A percentile compares a stretch with the other conserved stretches of the same genome.
Evolutionary conservation across 2,329 filamentous ascomycete species (phyloP).

Genomic region (Calonectria montana): DNA sequence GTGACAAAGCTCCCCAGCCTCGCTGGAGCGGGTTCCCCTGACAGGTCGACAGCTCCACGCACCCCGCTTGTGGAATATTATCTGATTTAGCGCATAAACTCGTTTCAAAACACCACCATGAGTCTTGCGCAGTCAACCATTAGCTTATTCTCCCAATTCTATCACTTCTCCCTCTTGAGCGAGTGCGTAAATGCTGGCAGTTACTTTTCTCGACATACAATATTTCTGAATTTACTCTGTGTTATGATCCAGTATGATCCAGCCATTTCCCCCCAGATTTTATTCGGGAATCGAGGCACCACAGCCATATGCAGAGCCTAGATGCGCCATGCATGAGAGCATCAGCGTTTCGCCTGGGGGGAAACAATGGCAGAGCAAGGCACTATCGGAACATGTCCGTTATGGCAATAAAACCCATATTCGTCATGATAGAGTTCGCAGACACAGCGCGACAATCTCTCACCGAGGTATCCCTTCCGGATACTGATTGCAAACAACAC

Average conservation of each 20-base stretch:
- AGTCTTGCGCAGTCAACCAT: background rate
- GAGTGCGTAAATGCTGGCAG: no score
- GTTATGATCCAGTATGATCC: background rate
- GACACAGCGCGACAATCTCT: background rate
- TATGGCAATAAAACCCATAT: background rate
- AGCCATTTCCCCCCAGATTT: background rate
- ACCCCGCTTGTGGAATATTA: slow-evolving; percentile 43
- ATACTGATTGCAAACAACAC: no score
- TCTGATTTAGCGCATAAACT: slow-evolving; percentile 41
- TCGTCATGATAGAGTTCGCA: no score
- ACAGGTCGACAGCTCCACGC: slow-evolving; percentile 30
- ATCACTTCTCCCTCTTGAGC: background rate
- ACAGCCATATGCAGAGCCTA: background rate
- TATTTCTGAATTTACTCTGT: no score
- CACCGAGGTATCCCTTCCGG: background rate
- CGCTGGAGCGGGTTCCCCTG: slow-evolving; percentile 41
- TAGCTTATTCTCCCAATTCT: background rate
- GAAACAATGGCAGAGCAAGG: background rate
- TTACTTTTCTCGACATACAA: background rate
- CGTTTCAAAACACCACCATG: slow-evolving; percentile 1
- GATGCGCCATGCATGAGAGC: background rate
- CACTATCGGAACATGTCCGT: background rate
- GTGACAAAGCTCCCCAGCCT: slow-evolving; percentile 48
- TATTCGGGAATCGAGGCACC: background rate
- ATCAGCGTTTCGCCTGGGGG: background rate